phyloP scores from a whole-genome alignment of 768 basidiomycete species.

The Rhizopogon vinicolor region DNA sequence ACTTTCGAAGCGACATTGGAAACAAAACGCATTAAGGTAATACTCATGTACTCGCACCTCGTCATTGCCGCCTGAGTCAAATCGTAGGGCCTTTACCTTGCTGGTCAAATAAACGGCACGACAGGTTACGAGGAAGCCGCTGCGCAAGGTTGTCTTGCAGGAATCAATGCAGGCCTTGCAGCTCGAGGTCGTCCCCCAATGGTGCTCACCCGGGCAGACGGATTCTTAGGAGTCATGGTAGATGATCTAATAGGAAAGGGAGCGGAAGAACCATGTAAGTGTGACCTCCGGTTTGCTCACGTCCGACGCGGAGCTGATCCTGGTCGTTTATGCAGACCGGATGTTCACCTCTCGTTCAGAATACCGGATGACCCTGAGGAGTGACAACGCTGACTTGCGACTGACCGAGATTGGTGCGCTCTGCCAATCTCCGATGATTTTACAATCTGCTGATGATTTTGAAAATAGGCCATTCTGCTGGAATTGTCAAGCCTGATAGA shows the following conservation, averaged over 20 bases:
- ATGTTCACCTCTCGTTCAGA: slow-evolving; percentile 94
- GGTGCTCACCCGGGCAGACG: slow-evolving; percentile 75
- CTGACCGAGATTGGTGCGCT: slow-evolving; percentile 68
- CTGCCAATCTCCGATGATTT: not conserved
- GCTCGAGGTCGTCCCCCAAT: slow-evolving; percentile 54
- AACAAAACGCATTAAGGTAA: slow-evolving; percentile 75
- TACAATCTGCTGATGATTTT: not conserved
- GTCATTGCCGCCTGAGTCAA: not conserved
- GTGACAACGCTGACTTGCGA: slow-evolving; percentile 85
- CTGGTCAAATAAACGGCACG: slow-evolving; percentile 90
- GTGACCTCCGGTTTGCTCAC: not conserved
- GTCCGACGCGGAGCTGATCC: not conserved
- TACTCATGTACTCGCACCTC: not conserved
- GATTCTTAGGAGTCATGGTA: slow-evolving; percentile 86
- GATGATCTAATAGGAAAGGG: slow-evolving; percentile 89
- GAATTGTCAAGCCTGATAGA: slow-evolving; percentile 39
- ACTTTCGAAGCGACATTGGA: slow-evolving; percentile 62
- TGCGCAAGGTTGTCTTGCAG: slow-evolving; percentile 84
- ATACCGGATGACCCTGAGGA: slow-evolving; percentile 82
- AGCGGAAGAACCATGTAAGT: slow-evolving; percentile 85
- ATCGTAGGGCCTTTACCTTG: slow-evolving; percentile 72
- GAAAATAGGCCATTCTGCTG: slow-evolving; percentile 31
- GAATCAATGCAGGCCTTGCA: slow-evolving; percentile 80
- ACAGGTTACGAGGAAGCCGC: slow-evolving; percentile 96
- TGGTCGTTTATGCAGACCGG: slow-evolving; percentile 49